These are phyloP conservation scores for Cronartium quercuum DNA, from an alignment of 1,284 basidiomycete genomes.

Conservation along the genomic window DNA sequence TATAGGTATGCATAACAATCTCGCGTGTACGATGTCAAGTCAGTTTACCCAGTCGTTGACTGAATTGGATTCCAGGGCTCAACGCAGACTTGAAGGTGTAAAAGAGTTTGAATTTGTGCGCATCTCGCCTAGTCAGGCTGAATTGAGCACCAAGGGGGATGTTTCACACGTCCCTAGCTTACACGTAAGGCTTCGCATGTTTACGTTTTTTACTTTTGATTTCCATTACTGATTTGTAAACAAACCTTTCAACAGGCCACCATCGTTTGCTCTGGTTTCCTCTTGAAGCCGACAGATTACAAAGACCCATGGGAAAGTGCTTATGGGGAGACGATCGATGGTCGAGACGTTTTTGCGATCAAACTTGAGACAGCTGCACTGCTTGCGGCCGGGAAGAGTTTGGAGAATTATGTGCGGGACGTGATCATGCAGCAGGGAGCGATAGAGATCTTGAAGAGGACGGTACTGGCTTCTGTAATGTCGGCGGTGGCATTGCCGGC, in stretches of 20 bases:
- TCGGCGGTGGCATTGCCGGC: slow-evolving; percentile 27
- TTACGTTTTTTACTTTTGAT: neutral
- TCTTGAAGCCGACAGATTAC: slow-evolving; percentile 29
- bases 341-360: slow-evolving; percentile 26
- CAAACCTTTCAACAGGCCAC: slow-evolving; percentile 11
- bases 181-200: slow-evolving; percentile 10
- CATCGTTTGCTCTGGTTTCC: slow-evolving; percentile 25
- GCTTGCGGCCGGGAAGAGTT: slow-evolving; percentile 15
- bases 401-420: slow-evolving; percentile 29
- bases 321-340: slow-evolving; percentile 20
- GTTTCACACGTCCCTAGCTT: slow-evolving; percentile 30
- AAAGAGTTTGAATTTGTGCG: slow-evolving; percentile 54
- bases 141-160: slow-evolving; percentile 40
- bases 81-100: slow-evolving; percentile 55
- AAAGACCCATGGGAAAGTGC: slow-evolving; percentile 32
- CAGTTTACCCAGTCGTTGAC: neutral
- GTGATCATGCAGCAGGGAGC: slow-evolving; percentile 20
- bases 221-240: neutral
- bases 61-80: slow-evolving; percentile 48
- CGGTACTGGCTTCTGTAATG: slow-evolving; percentile 23
- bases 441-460: slow-evolving; percentile 25
- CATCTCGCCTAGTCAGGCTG: slow-evolving; percentile 48
- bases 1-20: neutral
- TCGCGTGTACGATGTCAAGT: neutral
- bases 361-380: slow-evolving; percentile 27